Conservation (phyloP, 345 rosid genomes). For the Gossypium raimondii region DNA sequence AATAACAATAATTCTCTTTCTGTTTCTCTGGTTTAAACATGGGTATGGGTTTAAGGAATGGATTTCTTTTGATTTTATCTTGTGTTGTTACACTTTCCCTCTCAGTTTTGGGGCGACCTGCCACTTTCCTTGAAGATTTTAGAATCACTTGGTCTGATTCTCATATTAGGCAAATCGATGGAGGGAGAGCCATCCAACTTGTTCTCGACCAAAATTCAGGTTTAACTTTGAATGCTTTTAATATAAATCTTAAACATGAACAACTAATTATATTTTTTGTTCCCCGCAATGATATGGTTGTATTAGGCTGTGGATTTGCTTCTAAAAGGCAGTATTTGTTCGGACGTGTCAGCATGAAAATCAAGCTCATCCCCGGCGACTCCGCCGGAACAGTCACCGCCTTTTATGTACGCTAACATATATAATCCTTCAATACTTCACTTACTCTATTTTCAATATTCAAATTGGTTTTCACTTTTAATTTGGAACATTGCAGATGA, state of each 20-base stretch:
- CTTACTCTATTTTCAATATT: neutral
- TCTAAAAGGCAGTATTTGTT: constrained; percentile 69
- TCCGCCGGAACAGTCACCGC: constrained; percentile 98
- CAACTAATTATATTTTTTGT: no score
- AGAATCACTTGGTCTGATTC: constrained; percentile 62
- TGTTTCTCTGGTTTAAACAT: neutral
- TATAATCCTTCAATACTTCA: neutral
- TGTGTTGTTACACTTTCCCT: constrained; percentile 24
- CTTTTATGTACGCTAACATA: constrained; percentile 36
- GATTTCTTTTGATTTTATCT: constrained; percentile 18
- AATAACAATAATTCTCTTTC: neutral
- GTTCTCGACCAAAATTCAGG: constrained; percentile 78
- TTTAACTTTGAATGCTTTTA: constrained; percentile 9
- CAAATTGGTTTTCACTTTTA: neutral
- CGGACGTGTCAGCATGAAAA: constrained; percentile 86
- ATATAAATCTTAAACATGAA: neutral
- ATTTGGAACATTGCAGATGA: constrained; percentile 45
- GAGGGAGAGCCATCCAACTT: constrained; percentile 74
- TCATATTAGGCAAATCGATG: constrained; percentile 59
- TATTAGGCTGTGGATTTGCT: constrained; percentile 84
- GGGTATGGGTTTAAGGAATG: constrained; percentile 20
- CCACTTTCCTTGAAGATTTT: constrained; percentile 63
- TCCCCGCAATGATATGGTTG: no score
- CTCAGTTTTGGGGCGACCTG: constrained; percentile 46
- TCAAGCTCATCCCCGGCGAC: constrained; percentile 90